Base-by-base conservation (phyloP, 352 stramenopile genomes). In the Pythium biforme region DNA sequence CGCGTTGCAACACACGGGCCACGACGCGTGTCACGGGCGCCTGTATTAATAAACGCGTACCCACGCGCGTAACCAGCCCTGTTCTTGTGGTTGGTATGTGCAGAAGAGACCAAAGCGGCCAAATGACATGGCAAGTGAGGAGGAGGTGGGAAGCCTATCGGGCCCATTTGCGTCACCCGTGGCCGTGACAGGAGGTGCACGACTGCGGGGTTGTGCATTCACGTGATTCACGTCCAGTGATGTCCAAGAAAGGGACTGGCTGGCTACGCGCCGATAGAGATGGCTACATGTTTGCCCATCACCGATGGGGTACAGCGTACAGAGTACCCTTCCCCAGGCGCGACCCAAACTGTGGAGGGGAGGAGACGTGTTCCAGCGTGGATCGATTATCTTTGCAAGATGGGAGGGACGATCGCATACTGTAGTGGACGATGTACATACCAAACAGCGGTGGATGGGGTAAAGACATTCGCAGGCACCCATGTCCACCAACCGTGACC, bases 181-280 rank as follows among this genome's bases (percentile, higher is more conserved):
- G 37, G 19, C 19, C 37, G 43, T 62, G 41, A 54, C 39, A 54
- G 45, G 37, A 62, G 43, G 55, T 62, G 43, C 55, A 62, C 25
- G 17, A n/a, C n/a, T n/a, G n/a, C n/a, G 7, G 17, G 22, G 48
- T 41, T 11, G 25, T 5, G n/a, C 25, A 53, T 53, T 53, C 25
- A 53, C n/a, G 31, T n/a, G n/a, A n/a, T n/a, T n/a, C n/a, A 4
- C 26, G 25, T 9, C 20, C 8, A 31, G 14, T 26, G 25, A 53
- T 3, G 41, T 14, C 41, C n/a, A 25, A 55, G 29, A 45, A 55
- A 41, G 55, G 55, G 49, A 55, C 40, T n/a, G 26, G 29, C 14
- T 25, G 22, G 6, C 5, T 12, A n/a, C n/a, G n/a, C n/a, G n/a
- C n/a, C n/a, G n/a, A n/a, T n/a, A n/a, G 19, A 60, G 39, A 60